phyloP scores from a whole-genome alignment of 768 basidiomycete genomes.

The Myochromella boudieri region DNA sequence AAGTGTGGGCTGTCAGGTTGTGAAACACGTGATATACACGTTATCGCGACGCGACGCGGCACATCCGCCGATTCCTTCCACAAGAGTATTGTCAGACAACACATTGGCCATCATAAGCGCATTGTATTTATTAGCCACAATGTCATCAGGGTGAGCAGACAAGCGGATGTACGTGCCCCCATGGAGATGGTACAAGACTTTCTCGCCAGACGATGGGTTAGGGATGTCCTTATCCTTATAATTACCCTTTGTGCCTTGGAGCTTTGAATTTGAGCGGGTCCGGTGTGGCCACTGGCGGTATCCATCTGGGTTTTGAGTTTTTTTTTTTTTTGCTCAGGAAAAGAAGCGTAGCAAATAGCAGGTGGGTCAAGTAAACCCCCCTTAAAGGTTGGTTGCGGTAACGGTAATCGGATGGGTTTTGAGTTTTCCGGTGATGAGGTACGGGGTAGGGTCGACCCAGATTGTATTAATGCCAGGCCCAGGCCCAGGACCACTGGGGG shows the following conservation, averaged over 20 bases:
- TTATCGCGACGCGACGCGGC: too few species aligned
- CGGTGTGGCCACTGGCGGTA: too few species aligned
- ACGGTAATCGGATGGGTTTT: slow-evolving; percentile 37
- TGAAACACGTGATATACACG: too few species aligned
- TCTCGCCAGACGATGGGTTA: slow-evolving; percentile 47
- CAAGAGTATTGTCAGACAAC: too few species aligned
- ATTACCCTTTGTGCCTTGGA: slow-evolving; percentile 55
- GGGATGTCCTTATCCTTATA: slow-evolving; percentile 32
- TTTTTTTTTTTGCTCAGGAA: background rate
- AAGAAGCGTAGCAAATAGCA: slow-evolving; percentile 30
- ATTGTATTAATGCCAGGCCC: slow-evolving; percentile 43
- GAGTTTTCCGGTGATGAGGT: slow-evolving; percentile 45
- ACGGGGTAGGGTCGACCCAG: slow-evolving; percentile 45
- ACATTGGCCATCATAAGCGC: too few species aligned
- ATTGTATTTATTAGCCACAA: too few species aligned
- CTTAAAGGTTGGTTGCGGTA: slow-evolving; percentile 51
- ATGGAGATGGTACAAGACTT: slow-evolving; percentile 58
- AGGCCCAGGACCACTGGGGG: too few species aligned
- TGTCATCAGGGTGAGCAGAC: slow-evolving; percentile 57
- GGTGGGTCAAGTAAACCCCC: slow-evolving; percentile 44
- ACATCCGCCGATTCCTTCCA: too few species aligned
- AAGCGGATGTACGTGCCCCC: slow-evolving; percentile 57
- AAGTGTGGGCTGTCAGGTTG: too few species aligned
- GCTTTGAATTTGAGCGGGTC: slow-evolving; percentile 47
- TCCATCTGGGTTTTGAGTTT: slow-evolving; percentile 35